Percentiles rank a stretch among this genome's conserved stretches.
These are phyloP conservation scores for Cubamyces lactineus DNA, from an alignment of 768 basidiomycete genomes.

Conservation along the genomic window DNA sequence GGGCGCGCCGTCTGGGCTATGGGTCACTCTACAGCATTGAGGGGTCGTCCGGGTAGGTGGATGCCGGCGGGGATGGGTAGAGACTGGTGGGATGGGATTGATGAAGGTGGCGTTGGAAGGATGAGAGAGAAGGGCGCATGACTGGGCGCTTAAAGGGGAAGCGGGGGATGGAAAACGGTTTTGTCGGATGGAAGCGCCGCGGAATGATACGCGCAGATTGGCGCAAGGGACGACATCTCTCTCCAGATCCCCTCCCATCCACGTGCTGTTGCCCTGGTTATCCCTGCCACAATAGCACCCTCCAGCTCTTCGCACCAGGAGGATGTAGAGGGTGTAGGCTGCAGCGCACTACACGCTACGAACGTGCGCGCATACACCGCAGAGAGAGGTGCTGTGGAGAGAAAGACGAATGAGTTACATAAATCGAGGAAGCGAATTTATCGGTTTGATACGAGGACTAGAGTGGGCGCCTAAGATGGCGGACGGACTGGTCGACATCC, in stretches of 20 bases:
- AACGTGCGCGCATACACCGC: neutral
- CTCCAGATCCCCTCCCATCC: neutral
- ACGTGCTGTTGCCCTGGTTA: neutral
- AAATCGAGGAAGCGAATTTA: slow-evolving; percentile 14
- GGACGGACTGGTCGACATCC: slow-evolving; percentile 20
- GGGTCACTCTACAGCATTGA: no score
- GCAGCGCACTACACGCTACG: no score
- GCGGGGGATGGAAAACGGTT: slow-evolving; percentile 7
- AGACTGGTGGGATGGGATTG: neutral
- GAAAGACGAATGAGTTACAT: slow-evolving; percentile 8
- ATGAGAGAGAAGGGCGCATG: neutral
- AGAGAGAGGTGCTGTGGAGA: neutral
- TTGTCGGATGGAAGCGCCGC: slow-evolving; percentile 9
- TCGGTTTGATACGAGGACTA: slow-evolving; percentile 17
- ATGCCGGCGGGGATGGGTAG: no score
- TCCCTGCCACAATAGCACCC: neutral
- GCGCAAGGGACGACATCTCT: slow-evolving; percentile 14
- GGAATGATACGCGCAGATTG: slow-evolving; percentile 19
- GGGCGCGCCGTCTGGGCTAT: no score
- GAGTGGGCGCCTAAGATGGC: slow-evolving; percentile 6
- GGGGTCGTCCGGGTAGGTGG: no score
- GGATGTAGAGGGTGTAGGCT: no score
- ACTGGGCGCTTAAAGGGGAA: neutral
- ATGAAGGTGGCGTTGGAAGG: neutral
- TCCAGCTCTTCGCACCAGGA: no score